Evolutionary conservation across 345 rosid genomes (phyloP), one percentile per base, ranked within the genome.

Genomic region (Eucalyptus pumila): DNA sequence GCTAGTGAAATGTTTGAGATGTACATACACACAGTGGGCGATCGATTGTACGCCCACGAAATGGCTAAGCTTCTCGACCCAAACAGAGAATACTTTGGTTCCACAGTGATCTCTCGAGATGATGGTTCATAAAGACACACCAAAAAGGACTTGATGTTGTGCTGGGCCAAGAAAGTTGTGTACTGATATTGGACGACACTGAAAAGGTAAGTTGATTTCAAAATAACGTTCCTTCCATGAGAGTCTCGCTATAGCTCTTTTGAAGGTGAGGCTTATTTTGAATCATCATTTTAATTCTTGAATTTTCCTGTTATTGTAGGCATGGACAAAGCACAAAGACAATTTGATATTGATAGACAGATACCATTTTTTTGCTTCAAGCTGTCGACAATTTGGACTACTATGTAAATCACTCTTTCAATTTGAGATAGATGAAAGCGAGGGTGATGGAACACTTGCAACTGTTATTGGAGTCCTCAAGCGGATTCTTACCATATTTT

Each of bases 41-140:
- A 97, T 81, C 89, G 97, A 91, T 92, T 92, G 21, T 97, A 97
- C 90, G 97, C 97, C 4, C 87, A 89, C 88, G 95, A 96, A 91
- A 98, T 98, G 99, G 99, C 98, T 8, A 96, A 95, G 89, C 92
- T 98, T 52, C 95, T 98, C 51, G 97, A 97, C 87, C 99, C 98
- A 9, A 90, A 67, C 90, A 89, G 91, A 87, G 96, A 97, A 88
- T 98, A 94, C 88, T 98, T 97, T 23, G 60, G 60, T 56, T 56
- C 88, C 89, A 65, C 94, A 88, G 95, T 96, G 23, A 97, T 96
- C 89, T 97, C 99, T 86, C 93, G 99, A 58, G 98, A 96, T 83
- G 99, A 96, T 92, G 99, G 98, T 87, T 94, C 99, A 10, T 95
- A 92, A 86, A 94, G 90, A 88, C 96, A 88, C 96, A 95, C 94